Base-by-base conservation (phyloP, 306 rosid species). In the Luffa aegyptiaca region DNA sequence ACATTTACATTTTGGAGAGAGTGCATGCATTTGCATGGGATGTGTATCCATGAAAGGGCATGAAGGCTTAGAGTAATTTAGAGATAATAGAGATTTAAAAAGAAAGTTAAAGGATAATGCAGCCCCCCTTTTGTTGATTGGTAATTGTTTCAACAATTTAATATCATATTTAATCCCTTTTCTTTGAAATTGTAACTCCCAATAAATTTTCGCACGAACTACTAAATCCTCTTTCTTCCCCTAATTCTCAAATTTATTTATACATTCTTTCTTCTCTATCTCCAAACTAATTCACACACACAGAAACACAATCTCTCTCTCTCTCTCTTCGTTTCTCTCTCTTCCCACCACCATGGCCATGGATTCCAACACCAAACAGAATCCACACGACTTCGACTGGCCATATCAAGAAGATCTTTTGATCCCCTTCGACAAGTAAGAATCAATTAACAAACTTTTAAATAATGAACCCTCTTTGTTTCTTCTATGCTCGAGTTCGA, bases 181-280 rank as follows among this genome's bases (percentile, higher is more conserved):
- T 72, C 80, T 72, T 82, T 49, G 33, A 74, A 86, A 76, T 80
- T 55, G 87, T 88, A 88, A 93, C 89, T 83, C 88, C 86, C 80
- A 46, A 1, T 63, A 2, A 76, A 18, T 26, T 62, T 66, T 76
- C 61, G 75, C 88, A 80, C 84, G 49, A 77, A 78, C 82, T 61
- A 58, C 81, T 79, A 69, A 79, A 52, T 51, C 80, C 35, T 31
- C 51, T 14, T 57, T 21, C 8, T 73, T 51, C 65, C 12, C 31
- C 75, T 59, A 62, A 77, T 56, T 35, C 71, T 3, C 5, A 55
- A 17, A 39, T 81, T 71, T 57, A 61, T 21, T 18, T 21, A 56
- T 17, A 8, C 14, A 76, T 21, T 14, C 33, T 0, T 36, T 16
- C 51, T n/a, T 5, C 56, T 6, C 51, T 37, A 53, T 33, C 36